Percentiles rank a stretch among this genome's conserved stretches.
Conservation (phyloP, 257 asterid species). For the Capsicum pubescens region DNA sequence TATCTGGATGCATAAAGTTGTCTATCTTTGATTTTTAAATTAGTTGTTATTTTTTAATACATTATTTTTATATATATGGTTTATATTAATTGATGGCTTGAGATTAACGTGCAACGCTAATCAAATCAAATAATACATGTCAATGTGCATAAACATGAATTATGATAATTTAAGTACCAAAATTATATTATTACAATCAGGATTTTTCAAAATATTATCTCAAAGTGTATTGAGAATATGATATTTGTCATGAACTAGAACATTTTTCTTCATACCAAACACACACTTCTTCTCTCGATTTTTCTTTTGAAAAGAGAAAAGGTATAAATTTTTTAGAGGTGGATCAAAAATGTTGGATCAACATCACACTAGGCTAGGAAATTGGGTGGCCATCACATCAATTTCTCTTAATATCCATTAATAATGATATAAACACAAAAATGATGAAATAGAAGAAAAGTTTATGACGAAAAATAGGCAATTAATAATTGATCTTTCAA, state of each 20-base stretch:
- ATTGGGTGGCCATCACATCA: constrained; percentile 39
- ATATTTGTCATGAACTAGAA: neutral
- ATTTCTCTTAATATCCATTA: neutral
- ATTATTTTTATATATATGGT: too few species aligned
- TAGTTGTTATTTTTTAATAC: too few species aligned
- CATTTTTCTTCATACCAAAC: too few species aligned
- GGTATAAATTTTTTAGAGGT: neutral
- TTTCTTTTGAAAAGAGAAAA: neutral
- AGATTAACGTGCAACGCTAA: too few species aligned
- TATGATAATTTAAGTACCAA: too few species aligned
- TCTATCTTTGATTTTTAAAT: too few species aligned
- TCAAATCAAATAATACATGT: neutral
- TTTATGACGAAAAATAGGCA: neutral
- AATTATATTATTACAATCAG: neutral
- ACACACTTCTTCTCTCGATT: neutral
- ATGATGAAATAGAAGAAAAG: constrained; percentile 9
- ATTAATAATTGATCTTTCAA: constrained; percentile 25
- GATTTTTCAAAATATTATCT: neutral
- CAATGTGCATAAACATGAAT: too few species aligned
- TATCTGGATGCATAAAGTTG: too few species aligned
- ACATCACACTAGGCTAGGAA: neutral
- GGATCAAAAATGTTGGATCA: neutral
- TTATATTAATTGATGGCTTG: too few species aligned
- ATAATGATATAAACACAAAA: constrained; percentile 26
- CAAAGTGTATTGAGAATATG: neutral